Percentiles rank a stretch among this genome's conserved stretches.
Evolutionary conservation across 306 rosid genomes (phyloP).

Genomic region (Vicia sativa): DNA sequence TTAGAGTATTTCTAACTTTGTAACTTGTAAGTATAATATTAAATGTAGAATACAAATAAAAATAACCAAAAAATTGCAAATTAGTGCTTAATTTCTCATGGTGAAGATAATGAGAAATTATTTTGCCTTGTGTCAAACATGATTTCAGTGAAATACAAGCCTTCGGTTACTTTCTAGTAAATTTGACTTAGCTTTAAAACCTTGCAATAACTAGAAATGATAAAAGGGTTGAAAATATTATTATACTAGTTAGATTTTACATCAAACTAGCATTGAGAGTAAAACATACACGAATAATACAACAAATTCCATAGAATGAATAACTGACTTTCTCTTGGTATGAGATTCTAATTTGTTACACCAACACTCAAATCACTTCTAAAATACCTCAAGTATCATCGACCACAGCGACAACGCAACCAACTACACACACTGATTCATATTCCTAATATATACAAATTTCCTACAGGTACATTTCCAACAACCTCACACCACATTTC

Average conservation of each 20-base stretch:
- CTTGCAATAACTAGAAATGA: neutral
- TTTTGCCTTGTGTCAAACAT: neutral
- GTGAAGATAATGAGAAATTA: neutral
- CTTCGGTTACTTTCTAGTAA: neutral
- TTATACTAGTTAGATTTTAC: neutral
- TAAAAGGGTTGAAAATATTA: neutral
- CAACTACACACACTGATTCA: neutral
- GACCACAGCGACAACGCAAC: neutral
- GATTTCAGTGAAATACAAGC: conserved; percentile 8
- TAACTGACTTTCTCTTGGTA: too few species aligned
- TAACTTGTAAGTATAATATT: neutral
- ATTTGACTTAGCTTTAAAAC: neutral
- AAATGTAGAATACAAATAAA: conserved; percentile 12
- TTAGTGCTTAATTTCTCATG: neutral
- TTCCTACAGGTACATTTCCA: too few species aligned
- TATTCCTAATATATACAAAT: conserved; percentile 11
- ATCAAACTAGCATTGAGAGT: neutral
- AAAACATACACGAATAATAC: neutral
- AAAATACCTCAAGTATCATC: neutral
- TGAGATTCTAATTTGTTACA: neutral
- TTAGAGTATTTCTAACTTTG: conserved; percentile 8
- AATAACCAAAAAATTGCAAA: neutral
- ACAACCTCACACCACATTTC: too few species aligned
- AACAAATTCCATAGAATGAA: conserved; percentile 5
- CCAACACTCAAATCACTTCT: conserved; percentile 9